Evolutionary conservation across 2,329 filamentous ascomycete genomes (phyloP).

Genomic region (Lachnellula hyalina): DNA sequence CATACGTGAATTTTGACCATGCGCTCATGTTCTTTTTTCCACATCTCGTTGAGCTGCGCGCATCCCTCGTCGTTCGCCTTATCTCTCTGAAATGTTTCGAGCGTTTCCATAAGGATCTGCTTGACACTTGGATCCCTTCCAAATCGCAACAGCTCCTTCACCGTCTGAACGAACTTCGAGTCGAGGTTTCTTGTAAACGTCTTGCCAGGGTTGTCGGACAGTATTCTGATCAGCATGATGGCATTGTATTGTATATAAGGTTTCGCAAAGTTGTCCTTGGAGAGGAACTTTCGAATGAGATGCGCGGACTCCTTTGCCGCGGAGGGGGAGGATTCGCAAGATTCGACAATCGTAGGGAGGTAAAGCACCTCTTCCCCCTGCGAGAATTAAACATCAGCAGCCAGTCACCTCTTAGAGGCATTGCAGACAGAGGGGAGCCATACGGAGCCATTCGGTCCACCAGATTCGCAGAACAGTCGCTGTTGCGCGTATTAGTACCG

Average conservation of each 20-base stretch:
- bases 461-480: slow-evolving; percentile 79
- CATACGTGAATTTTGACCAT: slow-evolving; percentile 43
- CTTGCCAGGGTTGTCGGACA: slow-evolving; percentile 84
- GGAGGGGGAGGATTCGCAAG: slow-evolving; percentile 83
- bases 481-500: slow-evolving; percentile 33
- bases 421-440: slow-evolving; percentile 19
- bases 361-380: slow-evolving; percentile 87
- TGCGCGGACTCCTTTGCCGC: slow-evolving; percentile 78
- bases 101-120: slow-evolving; percentile 80
- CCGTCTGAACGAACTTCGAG: slow-evolving; percentile 70
- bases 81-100: slow-evolving; percentile 71
- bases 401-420: not conserved
- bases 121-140: slow-evolving; percentile 70
- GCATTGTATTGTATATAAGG: slow-evolving; percentile 87
- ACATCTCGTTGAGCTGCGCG: slow-evolving; percentile 71
- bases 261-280: slow-evolving; percentile 59
- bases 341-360: slow-evolving; percentile 88
- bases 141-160: slow-evolving; percentile 69
- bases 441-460: slow-evolving; percentile 52
- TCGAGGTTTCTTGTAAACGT: slow-evolving; percentile 91
- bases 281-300: slow-evolving; percentile 76
- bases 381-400: slow-evolving; percentile 4
- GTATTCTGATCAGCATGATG: slow-evolving; percentile 89
- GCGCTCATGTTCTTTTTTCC: slow-evolving; percentile 76
- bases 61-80: slow-evolving; percentile 66